A percentile compares a stretch with the other conserved stretches of the same genome.
Conservation (phyloP, 345 rosid genomes). For the Arabis alpina region DNA sequence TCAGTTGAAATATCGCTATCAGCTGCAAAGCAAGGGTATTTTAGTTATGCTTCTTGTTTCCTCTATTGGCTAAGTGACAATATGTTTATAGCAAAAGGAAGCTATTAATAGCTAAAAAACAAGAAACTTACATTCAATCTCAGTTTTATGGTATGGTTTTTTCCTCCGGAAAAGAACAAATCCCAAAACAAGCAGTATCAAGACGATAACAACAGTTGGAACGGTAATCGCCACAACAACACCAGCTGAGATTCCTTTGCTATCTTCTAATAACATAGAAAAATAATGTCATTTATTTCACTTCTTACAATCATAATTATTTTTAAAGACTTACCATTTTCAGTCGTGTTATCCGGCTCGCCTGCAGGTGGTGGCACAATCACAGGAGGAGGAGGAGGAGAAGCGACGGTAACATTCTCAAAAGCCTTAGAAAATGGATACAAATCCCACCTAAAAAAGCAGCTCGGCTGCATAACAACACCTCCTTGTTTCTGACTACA, state of each 20-base stretch:
- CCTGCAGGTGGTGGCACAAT: slow-evolving; percentile 18
- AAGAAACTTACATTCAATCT: slow-evolving; percentile 35
- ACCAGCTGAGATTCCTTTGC: slow-evolving; percentile 31
- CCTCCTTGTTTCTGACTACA: too few species aligned
- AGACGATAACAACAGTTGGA: not conserved
- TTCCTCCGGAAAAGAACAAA: slow-evolving; percentile 20
- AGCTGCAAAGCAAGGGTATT: slow-evolving; percentile 38
- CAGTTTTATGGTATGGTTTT: slow-evolving; percentile 7
- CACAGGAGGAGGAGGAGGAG: slow-evolving; percentile 16
- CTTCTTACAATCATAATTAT: not conserved
- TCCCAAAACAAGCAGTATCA: slow-evolving; percentile 25
- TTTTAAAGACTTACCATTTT: slow-evolving; percentile 19
- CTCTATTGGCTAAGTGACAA: not conserved
- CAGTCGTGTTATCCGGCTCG: not conserved
- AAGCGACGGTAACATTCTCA: not conserved
- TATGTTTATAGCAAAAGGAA: not conserved
- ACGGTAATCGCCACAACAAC: slow-evolving; percentile 5
- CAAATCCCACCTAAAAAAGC: too few species aligned
- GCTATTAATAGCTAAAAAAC: not conserved
- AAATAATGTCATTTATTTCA: not conserved
- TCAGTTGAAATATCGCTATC: slow-evolving; percentile 37
- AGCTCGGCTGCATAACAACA: too few species aligned
- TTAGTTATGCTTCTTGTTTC: slow-evolving; percentile 3
- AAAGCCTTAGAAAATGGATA: too few species aligned
- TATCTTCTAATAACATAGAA: slow-evolving; percentile 17